phyloP scores from a whole-genome alignment of 345 rosid genomes.

The Xanthoceras sorbifolium region DNA sequence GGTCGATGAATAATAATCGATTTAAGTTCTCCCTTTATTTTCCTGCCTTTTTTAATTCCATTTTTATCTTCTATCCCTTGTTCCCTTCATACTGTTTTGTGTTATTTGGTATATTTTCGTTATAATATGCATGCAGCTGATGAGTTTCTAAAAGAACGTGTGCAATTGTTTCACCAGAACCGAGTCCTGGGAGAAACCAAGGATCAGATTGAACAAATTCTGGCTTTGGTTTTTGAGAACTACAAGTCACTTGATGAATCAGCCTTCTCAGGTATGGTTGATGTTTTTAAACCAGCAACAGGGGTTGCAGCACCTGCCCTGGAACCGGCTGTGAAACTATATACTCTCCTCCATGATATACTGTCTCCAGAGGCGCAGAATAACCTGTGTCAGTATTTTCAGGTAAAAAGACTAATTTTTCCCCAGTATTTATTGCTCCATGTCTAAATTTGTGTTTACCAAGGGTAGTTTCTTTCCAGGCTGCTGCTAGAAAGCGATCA shows the following conservation, averaged over 20 bases:
- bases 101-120: conserved; percentile 8
- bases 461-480: conserved; percentile 40
- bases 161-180: conserved; percentile 53
- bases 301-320: conserved; percentile 87
- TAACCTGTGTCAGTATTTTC: conserved; percentile 81
- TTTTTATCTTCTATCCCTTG: not conserved
- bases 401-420: conserved; percentile 48
- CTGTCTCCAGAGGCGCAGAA: conserved; percentile 94
- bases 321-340: conserved; percentile 87
- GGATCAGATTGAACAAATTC: conserved; percentile 97
- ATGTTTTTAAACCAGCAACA: conserved; percentile 73
- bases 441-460: conserved; percentile 3
- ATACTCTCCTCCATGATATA: conserved; percentile 86
- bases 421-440: not conserved
- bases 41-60: not conserved
- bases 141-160: conserved; percentile 2
- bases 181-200: conserved; percentile 87
- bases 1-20: not conserved
- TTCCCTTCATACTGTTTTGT: not conserved
- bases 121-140: conserved; percentile 3
- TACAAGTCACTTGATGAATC: conserved; percentile 96
- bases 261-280: conserved; percentile 67
- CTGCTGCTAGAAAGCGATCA: conserved; percentile 88
- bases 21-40: not conserved
- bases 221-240: conserved; percentile 81